Evolutionary conservation across 2,329 filamentous ascomycete species (phyloP).

Genomic region (Clarireedia sp.): DNA sequence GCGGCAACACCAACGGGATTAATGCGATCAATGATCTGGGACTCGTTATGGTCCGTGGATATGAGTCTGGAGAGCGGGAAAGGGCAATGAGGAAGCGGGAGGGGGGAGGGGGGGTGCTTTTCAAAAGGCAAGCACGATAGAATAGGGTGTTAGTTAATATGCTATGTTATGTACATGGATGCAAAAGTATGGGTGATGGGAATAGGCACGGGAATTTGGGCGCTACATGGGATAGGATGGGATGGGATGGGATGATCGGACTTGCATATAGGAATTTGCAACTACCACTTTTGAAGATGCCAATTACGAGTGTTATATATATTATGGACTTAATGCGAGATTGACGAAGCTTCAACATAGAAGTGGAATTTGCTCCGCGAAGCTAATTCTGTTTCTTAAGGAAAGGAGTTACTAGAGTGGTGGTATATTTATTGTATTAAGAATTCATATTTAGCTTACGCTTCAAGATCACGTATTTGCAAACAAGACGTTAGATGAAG

Average conservation of each 20-base stretch:
- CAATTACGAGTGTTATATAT: too few species aligned
- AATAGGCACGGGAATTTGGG: background rate
- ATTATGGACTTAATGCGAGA: too few species aligned
- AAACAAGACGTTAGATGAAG: background rate
- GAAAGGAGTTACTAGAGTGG: too few species aligned
- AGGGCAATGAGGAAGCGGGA: background rate
- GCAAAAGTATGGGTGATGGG: background rate
- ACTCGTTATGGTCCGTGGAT: slow-evolving; percentile 54
- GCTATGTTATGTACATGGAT: background rate
- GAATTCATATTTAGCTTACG: too few species aligned
- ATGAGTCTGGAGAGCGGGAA: slow-evolving; percentile 43
- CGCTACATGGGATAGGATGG: background rate
- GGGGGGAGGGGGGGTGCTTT: background rate
- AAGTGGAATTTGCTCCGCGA: too few species aligned
- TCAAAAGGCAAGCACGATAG: background rate
- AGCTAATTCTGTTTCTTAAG: too few species aligned
- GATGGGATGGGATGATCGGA: background rate
- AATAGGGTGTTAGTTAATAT: background rate
- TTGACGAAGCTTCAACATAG: too few species aligned
- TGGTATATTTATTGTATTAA: too few species aligned
- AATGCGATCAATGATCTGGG: slow-evolving; percentile 48
- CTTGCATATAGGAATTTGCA: background rate
- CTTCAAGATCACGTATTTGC: background rate
- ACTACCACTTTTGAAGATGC: too few species aligned
- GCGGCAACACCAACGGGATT: slow-evolving; percentile 22